Percentiles rank a stretch among this genome's conserved stretches.
phyloP scores from a whole-genome alignment of 2,329 filamentous ascomycete genomes.

The Fusarium oxysporum region DNA sequence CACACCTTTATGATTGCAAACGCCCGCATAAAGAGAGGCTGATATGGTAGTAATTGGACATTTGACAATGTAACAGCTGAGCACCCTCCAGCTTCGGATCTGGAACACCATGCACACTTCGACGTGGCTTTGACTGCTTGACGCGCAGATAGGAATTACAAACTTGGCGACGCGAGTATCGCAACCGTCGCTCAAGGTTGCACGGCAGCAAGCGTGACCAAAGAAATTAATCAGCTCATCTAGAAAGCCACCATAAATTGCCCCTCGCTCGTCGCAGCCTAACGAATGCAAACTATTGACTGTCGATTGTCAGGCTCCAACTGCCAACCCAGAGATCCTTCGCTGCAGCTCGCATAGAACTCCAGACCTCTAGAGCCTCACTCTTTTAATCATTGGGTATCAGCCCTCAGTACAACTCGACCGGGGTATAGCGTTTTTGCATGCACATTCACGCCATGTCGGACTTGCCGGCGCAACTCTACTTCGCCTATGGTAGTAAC shows the following conservation, averaged over 20 bases:
- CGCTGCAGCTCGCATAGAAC: not conserved
- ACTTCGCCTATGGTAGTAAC: not conserved
- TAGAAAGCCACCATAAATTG: not conserved
- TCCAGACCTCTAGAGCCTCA: not conserved
- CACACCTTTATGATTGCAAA: rapidly evolving
- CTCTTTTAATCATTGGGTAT: not conserved
- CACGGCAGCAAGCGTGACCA: not conserved
- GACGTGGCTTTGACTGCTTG: too few species aligned
- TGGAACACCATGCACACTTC: not conserved
- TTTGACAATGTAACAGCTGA: not conserved
- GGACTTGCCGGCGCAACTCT: not conserved
- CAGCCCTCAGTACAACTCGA: rapidly evolving
- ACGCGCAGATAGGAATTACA: not conserved
- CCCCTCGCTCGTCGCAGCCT: not conserved
- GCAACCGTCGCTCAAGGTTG: not conserved
- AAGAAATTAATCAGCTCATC: not conserved
- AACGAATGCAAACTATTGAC: not conserved
- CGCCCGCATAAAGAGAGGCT: not conserved
- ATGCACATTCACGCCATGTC: not conserved
- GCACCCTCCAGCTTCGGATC: too few species aligned
- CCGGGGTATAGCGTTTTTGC: not conserved
- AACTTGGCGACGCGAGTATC: not conserved
- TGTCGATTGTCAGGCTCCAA: not conserved
- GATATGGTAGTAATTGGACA: rapidly evolving
- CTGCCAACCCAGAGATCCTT: not conserved